These are phyloP conservation scores for Plenodomus lindquistii DNA, from an alignment of 2,329 filamentous ascomycete genomes.

Conservation along the genomic window DNA sequence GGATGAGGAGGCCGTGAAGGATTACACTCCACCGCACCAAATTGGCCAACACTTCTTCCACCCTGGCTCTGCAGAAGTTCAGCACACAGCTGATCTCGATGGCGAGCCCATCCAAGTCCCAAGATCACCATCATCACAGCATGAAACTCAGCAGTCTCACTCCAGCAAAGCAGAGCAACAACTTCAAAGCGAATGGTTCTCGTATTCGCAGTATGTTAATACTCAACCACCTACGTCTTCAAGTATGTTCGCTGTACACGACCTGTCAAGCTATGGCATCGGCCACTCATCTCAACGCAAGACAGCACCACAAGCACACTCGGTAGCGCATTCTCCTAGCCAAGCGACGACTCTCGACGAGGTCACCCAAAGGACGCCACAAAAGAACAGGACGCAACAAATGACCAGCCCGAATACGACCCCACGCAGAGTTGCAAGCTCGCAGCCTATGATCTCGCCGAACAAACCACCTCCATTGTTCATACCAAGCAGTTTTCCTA, in stretches of 20 bases:
- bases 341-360: constrained; percentile 43
- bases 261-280: constrained; percentile 32
- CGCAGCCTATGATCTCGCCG: constrained; percentile 25
- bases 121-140: constrained; percentile 22
- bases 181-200: constrained; percentile 35
- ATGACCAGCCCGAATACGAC: constrained; percentile 24
- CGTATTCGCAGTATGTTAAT: constrained; percentile 38
- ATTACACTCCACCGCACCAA: constrained; percentile 8
- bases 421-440: constrained; percentile 24
- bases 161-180: constrained; percentile 41
- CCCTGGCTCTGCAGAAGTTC: constrained; percentile 5
- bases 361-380: constrained; percentile 26
- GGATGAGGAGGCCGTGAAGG: constrained; percentile 13
- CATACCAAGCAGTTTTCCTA: constrained; percentile 42
- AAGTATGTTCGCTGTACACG: constrained; percentile 32
- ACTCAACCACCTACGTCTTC: constrained; percentile 19
- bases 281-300: constrained; percentile 6
- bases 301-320: neutral
- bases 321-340: constrained; percentile 19
- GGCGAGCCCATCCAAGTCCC: constrained; percentile 25
- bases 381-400: constrained; percentile 15
- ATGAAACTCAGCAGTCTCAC: constrained; percentile 31
- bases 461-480: constrained; percentile 33
- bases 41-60: neutral
- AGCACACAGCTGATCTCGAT: constrained; percentile 22